phyloP scores from a whole-genome alignment of 179 eudicot genomes.

The Silene coronaria region DNA sequence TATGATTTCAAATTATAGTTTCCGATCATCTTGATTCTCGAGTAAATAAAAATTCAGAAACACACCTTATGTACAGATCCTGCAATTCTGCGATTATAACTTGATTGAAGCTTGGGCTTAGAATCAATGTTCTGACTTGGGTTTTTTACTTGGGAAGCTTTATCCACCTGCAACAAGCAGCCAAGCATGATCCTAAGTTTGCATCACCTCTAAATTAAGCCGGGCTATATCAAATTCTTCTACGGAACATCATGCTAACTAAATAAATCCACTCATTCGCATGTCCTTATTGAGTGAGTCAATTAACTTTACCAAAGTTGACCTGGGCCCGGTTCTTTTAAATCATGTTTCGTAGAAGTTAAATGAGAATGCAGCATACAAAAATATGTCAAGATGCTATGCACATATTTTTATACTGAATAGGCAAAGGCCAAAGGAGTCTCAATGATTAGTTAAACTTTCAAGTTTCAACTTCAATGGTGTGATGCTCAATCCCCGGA shows the following conservation, averaged over 20 bases:
- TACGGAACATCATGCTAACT: not conserved
- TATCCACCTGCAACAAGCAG: slow-evolving; percentile 33
- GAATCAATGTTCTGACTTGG: slow-evolving; percentile 29
- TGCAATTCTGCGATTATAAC: slow-evolving; percentile 29
- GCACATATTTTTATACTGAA: too few relatives aligned
- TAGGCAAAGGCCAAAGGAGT: too few relatives aligned
- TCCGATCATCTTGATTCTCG: not conserved
- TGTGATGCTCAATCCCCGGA: too few relatives aligned
- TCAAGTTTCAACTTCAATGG: too few relatives aligned
- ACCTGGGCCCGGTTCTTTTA: not conserved
- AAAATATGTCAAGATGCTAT: too few relatives aligned
- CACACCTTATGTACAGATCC: slow-evolving; percentile 21
- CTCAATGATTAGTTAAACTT: too few relatives aligned
- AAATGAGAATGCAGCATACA: not conserved
- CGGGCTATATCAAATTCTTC: not conserved
- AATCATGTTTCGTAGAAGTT: not conserved
- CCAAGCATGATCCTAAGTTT: not conserved
- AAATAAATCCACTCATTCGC: too few relatives aligned
- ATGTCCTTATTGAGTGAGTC: too few relatives aligned
- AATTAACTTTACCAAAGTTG: not conserved
- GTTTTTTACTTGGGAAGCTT: slow-evolving; percentile 30
- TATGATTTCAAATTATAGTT: not conserved
- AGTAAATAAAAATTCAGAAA: not conserved
- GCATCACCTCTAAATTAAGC: not conserved
- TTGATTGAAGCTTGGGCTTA: slow-evolving; percentile 37